Conservation (phyloP, 2,329 filamentous ascomycete species). For the Xenosphaeropsis pyriputrescens region DNA sequence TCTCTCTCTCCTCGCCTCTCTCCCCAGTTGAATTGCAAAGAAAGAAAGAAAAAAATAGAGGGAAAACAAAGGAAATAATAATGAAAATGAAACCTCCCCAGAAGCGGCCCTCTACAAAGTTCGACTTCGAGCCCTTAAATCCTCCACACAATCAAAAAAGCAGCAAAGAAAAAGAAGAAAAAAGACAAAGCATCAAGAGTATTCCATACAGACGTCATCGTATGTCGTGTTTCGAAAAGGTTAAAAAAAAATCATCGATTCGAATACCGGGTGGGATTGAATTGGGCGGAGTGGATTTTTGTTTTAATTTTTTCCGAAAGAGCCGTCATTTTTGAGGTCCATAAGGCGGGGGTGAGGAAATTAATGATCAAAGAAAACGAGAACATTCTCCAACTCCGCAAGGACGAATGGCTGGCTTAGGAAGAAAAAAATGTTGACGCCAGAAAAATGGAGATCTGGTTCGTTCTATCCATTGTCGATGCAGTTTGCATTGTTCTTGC, state of each 20-base stretch:
- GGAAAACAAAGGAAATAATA: slow-evolving; percentile 6
- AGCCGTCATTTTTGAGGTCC: too few relatives aligned
- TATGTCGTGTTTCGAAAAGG: slow-evolving; percentile 10
- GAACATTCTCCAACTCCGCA: too few relatives aligned
- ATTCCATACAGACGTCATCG: slow-evolving; percentile 11
- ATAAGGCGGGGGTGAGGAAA: too few relatives aligned
- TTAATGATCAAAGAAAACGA: too few relatives aligned
- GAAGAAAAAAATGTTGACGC: not conserved
- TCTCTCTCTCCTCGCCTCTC: slow-evolving; percentile 5
- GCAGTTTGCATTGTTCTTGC: not conserved
- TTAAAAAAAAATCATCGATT: slow-evolving; percentile 5
- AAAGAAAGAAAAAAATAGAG: slow-evolving; percentile 6
- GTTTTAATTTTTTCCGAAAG: too few relatives aligned
- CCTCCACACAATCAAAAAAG: slow-evolving; percentile 8
- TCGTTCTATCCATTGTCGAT: not conserved
- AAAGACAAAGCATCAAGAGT: slow-evolving; percentile 10
- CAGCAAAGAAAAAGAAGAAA: slow-evolving; percentile 7
- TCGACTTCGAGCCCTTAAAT: slow-evolving; percentile 1
- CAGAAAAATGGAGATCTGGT: not conserved
- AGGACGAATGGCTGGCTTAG: too few relatives aligned
- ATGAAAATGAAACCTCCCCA: slow-evolving; percentile 19
- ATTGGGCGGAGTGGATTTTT: too few relatives aligned
- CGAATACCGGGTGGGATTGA: not conserved
- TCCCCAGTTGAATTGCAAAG: slow-evolving; percentile 2
- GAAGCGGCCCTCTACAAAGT: slow-evolving; percentile 11